Evolutionary conservation across 768 basidiomycete species (phyloP).

Genomic region (Auriculariales sp.): DNA sequence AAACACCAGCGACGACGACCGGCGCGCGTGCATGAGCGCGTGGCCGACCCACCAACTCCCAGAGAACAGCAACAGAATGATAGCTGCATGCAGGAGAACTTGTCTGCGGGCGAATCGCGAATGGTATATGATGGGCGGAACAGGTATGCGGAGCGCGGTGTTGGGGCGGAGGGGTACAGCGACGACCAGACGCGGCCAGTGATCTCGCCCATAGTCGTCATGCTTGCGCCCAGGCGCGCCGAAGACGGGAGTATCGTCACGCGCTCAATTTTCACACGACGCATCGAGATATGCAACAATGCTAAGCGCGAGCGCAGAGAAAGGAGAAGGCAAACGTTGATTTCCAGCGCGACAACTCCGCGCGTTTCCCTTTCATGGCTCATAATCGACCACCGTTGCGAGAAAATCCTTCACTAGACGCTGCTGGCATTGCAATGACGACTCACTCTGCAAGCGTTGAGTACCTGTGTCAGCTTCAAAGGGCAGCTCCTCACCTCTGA

Average conservation of each 20-base stretch:
- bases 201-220: not conserved
- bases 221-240: not conserved
- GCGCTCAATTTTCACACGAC: not conserved
- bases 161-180: not conserved
- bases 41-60: not conserved
- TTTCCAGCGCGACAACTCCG: no score
- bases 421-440: slow-evolving; percentile 53
- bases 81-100: not conserved
- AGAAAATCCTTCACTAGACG: slow-evolving; percentile 79
- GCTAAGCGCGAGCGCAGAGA: no score
- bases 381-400: slow-evolving; percentile 58
- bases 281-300: no score
- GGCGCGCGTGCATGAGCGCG: not conserved
- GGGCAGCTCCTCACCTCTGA: not conserved
- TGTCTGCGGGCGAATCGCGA: not conserved
- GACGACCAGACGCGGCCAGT: not conserved
- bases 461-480: slow-evolving; percentile 20
- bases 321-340: no score
- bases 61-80: not conserved
- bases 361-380: slow-evolving; percentile 27
- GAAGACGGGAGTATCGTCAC: not conserved
- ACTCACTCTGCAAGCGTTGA: slow-evolving; percentile 32
- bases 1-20: slow-evolving; percentile 8
- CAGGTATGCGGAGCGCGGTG: not conserved
- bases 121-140: not conserved